Evolutionary conservation across 495 filamentous ascomycete species (phyloP), one percentile per base, ranked within the genome.

Genomic region (Penicillium pulvis): DNA sequence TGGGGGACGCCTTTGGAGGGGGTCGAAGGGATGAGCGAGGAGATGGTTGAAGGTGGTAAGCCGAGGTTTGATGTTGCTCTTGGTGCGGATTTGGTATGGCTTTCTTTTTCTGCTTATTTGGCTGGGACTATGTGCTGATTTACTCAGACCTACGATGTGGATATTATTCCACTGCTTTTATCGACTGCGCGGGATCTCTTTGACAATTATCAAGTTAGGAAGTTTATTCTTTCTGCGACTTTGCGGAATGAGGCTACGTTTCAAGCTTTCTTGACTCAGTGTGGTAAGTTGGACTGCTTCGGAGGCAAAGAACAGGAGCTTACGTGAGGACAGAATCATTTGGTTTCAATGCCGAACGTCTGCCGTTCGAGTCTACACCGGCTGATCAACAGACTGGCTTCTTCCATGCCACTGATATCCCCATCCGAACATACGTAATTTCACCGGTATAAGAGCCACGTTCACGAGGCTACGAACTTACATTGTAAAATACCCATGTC

Each of bases 161-260:
- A 79, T 33, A 68, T 81, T 11, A 78, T 88, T 28, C 82, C 86
- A 1, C 73, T 76, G 4, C 76, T 91, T 16, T 65, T 88, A 8
- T 74, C 76, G 1, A 87, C 86, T 16, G 62, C 90, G 26, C 63
- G 69, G 5, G 72, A 80, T 52, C 74, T 87, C 4, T 84, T 89
- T 58, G 69, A 78, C 24, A 73, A 76, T 33, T 79, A 83, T 46
- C 43, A 65, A 0, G 53, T 83, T 16, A 61, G 77, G 45, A 33
- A 76, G 14, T 82, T 85, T 31, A 64, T 90, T 23, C 81, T 89
- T 45, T 75, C 85, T 0, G 84, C 81, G 10, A 84, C 85, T 2
- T 71, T 89, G 19, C 79, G 88, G 30, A 89, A 88, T 55, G 72
- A 83, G 59, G 69, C 86, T 28, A 91, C 88, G 0, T 83, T 87